Evolutionary conservation across 257 asterid genomes (phyloP).

Genomic region (Euphrasia confusa): DNA sequence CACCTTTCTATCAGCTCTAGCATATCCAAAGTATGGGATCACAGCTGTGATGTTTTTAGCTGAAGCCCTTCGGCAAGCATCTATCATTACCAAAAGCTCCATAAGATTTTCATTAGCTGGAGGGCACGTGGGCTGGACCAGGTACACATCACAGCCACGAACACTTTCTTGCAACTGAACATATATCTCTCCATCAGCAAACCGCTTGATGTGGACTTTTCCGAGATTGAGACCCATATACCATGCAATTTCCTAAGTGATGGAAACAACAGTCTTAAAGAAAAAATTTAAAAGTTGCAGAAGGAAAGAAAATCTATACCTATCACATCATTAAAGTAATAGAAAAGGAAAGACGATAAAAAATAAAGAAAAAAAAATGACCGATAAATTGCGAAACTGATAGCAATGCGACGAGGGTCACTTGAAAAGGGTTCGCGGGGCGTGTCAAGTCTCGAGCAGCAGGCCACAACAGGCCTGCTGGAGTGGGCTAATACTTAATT

Average conservation of each 20-base stretch:
- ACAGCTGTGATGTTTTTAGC: slow-evolving; percentile 86
- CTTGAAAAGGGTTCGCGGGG: no score
- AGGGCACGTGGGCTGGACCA: slow-evolving; percentile 83
- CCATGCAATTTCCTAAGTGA: slow-evolving; percentile 79
- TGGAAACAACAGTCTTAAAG: slow-evolving; percentile 11
- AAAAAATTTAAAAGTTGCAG: slow-evolving; percentile 14
- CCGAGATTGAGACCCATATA: slow-evolving; percentile 87
- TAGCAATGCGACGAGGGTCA: no score
- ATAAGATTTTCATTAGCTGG: slow-evolving; percentile 88
- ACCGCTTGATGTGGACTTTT: slow-evolving; percentile 54
- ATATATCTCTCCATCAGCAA: slow-evolving; percentile 94
- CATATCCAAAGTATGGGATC: slow-evolving; percentile 90
- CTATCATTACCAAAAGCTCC: slow-evolving; percentile 91
- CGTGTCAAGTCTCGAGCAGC: no score
- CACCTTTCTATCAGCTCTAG: slow-evolving; percentile 92
- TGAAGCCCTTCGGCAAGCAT: slow-evolving; percentile 95
- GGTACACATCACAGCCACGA: slow-evolving; percentile 82
- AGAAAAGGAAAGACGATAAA: no score
- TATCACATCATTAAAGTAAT: slow-evolving; percentile 5
- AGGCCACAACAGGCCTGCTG: no score
- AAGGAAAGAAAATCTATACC: slow-evolving; percentile 6
- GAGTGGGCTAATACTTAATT: no score
- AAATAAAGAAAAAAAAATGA: no score
- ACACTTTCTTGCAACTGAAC: slow-evolving; percentile 95
- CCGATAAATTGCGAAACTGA: no score